phyloP scores from a whole-genome alignment of 768 basidiomycete species.

The Solioccasus polychromus region DNA sequence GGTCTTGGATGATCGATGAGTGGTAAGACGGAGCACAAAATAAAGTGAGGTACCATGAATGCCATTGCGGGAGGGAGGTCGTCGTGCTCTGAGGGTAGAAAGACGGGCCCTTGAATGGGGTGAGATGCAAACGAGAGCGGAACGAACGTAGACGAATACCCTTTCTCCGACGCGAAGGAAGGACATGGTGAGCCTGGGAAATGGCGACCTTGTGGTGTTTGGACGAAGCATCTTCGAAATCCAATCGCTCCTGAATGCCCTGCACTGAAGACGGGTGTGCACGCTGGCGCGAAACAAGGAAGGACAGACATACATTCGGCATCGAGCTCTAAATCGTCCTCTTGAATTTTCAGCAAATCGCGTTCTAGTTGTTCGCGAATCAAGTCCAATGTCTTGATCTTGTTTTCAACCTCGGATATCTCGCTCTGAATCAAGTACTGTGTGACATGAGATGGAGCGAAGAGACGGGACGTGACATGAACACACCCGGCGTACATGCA shows the following conservation, averaged over 20 bases:
- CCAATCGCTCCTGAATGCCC: conserved; percentile 83
- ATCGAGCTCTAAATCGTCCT: conserved; percentile 95
- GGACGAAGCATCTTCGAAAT: conserved; percentile 55
- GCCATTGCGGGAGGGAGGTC: conserved; percentile 92
- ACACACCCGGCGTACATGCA: conserved; percentile 79
- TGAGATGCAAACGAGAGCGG: conserved; percentile 4
- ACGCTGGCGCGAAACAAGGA: background rate
- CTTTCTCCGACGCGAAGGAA: conserved; percentile 34
- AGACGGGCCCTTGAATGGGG: conserved; percentile 69
- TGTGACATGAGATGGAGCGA: conserved; percentile 8
- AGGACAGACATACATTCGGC: conserved; percentile 74
- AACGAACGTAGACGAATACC: conserved; percentile 11
- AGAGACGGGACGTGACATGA: conserved; percentile 3
- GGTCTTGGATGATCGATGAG: conserved; percentile 50
- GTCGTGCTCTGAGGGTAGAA: conserved; percentile 96
- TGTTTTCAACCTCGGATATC: conserved; percentile 83
- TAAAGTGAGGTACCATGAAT: conserved; percentile 73
- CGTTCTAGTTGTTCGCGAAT: conserved; percentile 79
- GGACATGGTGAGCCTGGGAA: conserved; percentile 12
- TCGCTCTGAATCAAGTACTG: conserved; percentile 86
- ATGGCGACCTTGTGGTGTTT: conserved; percentile 22
- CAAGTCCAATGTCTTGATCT: conserved; percentile 81
- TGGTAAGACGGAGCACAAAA: background rate
- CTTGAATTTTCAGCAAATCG: conserved; percentile 82
- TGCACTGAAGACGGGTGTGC: conserved; percentile 53